Conservation (phyloP, 2,329 filamentous ascomycete species). For the Orbilia brochopaga region DNA sequence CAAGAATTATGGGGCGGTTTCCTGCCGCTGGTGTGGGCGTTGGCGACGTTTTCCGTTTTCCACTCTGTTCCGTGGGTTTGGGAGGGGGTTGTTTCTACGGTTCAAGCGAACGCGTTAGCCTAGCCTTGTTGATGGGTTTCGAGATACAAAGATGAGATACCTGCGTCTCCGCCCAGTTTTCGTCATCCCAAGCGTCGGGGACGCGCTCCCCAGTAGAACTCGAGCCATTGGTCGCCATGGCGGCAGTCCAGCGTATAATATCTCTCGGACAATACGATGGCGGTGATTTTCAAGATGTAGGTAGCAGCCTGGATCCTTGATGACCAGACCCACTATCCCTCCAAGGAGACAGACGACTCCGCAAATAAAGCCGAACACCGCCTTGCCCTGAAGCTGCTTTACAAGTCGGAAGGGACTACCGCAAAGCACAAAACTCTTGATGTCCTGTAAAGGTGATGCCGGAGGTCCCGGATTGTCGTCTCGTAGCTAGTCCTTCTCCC, state of each 20-base stretch:
- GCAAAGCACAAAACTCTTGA: background rate
- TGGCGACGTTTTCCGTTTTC: conserved; percentile 13
- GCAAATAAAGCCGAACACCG: background rate
- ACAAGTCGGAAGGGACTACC: background rate
- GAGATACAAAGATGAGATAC: conserved; percentile 5
- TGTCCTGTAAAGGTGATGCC: background rate
- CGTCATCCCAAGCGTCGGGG: conserved; percentile 41
- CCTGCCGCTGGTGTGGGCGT: background rate
- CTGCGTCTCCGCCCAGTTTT: conserved; percentile 33
- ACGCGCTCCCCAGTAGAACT: conserved; percentile 1
- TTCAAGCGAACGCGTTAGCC: conserved; percentile 14
- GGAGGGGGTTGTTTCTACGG: conserved; percentile 21
- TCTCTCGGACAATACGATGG: background rate
- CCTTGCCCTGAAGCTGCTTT: background rate
- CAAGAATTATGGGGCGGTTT: conserved; percentile 30
- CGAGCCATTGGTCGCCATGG: conserved; percentile 31
- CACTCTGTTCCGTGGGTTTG: conserved; percentile 16
- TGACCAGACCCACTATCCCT: background rate
- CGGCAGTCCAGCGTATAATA: background rate
- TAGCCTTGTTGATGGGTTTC: background rate
- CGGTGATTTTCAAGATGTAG: background rate
- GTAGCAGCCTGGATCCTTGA: background rate
- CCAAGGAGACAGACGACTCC: background rate
- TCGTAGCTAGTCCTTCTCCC: conserved; percentile 5
- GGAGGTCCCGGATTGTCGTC: background rate